Evolutionary conservation across 2,329 filamentous ascomycete species (phyloP), one percentile per base, ranked within the genome.

Genomic region (Cercospora sesami): DNA sequence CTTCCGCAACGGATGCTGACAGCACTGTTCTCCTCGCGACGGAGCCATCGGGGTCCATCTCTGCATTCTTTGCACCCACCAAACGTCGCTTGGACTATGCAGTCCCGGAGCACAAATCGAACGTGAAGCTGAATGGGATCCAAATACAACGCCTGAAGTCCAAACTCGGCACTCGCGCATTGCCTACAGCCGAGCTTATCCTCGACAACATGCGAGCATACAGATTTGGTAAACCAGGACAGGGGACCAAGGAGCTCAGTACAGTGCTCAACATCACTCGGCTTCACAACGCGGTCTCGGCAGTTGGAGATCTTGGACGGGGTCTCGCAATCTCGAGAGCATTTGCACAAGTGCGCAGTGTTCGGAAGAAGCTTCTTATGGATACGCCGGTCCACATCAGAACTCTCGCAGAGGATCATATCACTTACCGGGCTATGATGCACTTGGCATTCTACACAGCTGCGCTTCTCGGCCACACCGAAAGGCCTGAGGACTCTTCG

Each of bases 171-270:
- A 93, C 90, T 0, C 86, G 86, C 58, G 83, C 88, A 0, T 81
- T 93, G 0, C 90, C 91, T 0, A 93, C 91, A 0, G 91, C 90
- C 0, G 90, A 93, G 76, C 83, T 93, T 0, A 89, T 90, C 68
- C 82, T 81, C n/a, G 42, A 75, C 63, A 68, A 75, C 36, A 75
- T 76, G 9, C 76, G 79, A 36, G 80, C 73, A 76, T 63, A 89
- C 83, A 82, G 92, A 5, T 79, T 94, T 30, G 91, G 91, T 5
- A 79, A 84, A 3, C 84, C 90, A 69, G 90, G 90, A 1, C 80
- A 86, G 48, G 91, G 91, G 1, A 84, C 91, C 31, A 85, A 86
- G 26, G 89, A 91, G 72, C 91, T 93, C 67, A 84, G 86, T 45
- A 87, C 87, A 1, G 81, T 94, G 14, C 81, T 93, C 7, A 92